Evolutionary conservation across 2,329 filamentous ascomycete genomes (phyloP).

Genomic region (Drechmeria coniospora): DNA sequence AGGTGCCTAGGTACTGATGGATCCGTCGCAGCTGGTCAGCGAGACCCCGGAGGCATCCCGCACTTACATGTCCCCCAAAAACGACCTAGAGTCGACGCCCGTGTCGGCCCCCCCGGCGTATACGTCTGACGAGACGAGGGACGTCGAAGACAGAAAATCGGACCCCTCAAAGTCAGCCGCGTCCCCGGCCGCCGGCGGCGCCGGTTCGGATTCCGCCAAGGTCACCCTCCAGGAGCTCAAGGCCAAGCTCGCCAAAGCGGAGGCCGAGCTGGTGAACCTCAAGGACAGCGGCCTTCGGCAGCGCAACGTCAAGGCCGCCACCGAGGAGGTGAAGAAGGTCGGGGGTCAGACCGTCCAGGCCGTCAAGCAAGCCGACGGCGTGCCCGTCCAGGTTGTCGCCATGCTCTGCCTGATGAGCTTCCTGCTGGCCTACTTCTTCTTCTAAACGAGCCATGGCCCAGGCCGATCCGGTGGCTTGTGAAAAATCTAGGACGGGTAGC

Average conservation of each 20-base stretch:
- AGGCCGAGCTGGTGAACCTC: conserved; percentile 55
- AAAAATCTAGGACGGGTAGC: neutral
- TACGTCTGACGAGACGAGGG: conserved; percentile 16
- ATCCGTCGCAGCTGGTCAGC: conserved; percentile 12
- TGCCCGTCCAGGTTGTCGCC: conserved; percentile 75
- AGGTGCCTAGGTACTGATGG: neutral
- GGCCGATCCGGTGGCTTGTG: too few relatives aligned
- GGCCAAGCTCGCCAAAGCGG: conserved; percentile 58
- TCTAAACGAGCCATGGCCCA: too few relatives aligned
- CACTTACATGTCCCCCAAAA: conserved; percentile 28
- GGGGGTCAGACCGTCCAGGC: conserved; percentile 36
- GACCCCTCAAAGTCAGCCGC: conserved; percentile 14
- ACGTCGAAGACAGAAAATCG: conserved; percentile 14
- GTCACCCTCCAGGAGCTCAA: conserved; percentile 45
- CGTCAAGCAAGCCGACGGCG: conserved; percentile 49
- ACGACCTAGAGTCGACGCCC: conserved; percentile 16
- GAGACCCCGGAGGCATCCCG: conserved; percentile 30
- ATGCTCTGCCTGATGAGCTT: conserved; percentile 79
- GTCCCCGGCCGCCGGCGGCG: conserved; percentile 28
- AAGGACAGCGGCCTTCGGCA: conserved; percentile 64
- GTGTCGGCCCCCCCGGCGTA: conserved; percentile 18
- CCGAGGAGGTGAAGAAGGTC: conserved; percentile 34
- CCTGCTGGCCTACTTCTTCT: conserved; percentile 89
- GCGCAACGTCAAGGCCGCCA: conserved; percentile 47
- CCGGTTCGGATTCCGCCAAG: conserved; percentile 29